A percentile compares a stretch with the other conserved stretches of the same genome.
Evolutionary conservation across 331 rosid genomes (phyloP).

Genomic region (Malus hybrid): DNA sequence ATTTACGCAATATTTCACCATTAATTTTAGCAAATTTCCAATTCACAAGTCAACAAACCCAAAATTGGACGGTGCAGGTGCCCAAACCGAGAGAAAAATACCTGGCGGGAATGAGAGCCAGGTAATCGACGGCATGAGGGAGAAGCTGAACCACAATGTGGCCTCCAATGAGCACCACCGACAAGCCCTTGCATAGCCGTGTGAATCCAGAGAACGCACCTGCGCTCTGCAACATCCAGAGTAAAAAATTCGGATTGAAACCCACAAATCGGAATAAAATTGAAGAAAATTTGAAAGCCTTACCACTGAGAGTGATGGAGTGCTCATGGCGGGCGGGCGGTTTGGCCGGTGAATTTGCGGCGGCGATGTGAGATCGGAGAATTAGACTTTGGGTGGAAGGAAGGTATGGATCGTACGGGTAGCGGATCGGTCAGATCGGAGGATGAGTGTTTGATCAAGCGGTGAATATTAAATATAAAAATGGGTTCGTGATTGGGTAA

Average conservation of each 20-base stretch:
- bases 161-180: conserved; percentile 51
- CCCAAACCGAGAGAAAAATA: not conserved
- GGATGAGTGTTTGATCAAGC: not conserved
- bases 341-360: conserved; percentile 1
- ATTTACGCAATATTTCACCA: not conserved
- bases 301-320: conserved; percentile 55
- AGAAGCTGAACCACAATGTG: conserved; percentile 59
- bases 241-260: not conserved
- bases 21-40: not conserved
- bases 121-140: conserved; percentile 51
- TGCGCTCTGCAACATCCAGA: conserved; percentile 27
- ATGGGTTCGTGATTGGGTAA: not conserved
- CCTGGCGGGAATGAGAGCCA: conserved; percentile 96
- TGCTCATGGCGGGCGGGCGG: conserved; percentile 38
- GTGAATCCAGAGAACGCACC: conserved; percentile 60
- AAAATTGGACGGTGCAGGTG: not conserved
- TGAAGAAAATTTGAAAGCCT: not conserved
- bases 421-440: not conserved
- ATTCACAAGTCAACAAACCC: not conserved
- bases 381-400: not conserved
- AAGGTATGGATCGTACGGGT: not conserved
- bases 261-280: not conserved
- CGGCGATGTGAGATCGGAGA: not conserved
- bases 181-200: conserved; percentile 72
- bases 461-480: not conserved